Evolutionary conservation across 2,329 filamentous ascomycete genomes (phyloP).

Genomic region (Talaromyces sp.): DNA sequence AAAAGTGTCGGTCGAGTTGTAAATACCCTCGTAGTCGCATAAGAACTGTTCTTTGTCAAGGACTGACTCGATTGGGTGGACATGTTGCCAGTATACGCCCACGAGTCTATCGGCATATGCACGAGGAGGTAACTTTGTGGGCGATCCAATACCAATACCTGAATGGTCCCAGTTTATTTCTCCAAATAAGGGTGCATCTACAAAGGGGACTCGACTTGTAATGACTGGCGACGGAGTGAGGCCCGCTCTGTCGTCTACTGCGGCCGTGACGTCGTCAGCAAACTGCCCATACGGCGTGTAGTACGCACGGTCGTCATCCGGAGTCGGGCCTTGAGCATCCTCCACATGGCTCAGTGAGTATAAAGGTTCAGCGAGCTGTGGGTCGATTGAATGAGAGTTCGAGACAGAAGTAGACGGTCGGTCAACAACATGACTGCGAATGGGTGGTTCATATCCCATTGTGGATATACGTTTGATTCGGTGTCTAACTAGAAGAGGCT

Average conservation of each 20-base stretch:
- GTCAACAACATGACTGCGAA: conserved; percentile 1
- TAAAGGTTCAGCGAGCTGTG: background rate
- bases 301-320: conserved; percentile 11
- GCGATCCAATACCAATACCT: background rate
- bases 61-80: conserved; percentile 20
- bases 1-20: background rate
- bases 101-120: conserved; percentile 20
- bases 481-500: background rate
- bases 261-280: conserved; percentile 19
- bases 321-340: background rate
- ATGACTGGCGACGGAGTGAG: background rate
- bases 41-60: conserved; percentile 18
- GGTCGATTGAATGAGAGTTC: background rate
- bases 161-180: conserved; percentile 14
- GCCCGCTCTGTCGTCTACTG: conserved; percentile 20
- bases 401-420: background rate
- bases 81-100: conserved; percentile 21
- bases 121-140: conserved; percentile 18
- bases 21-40: conserved; percentile 13
- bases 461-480: background rate
- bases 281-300: conserved; percentile 21
- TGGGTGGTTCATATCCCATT: background rate
- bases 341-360: background rate
- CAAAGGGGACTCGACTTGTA: conserved; percentile 19
- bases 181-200: conserved; percentile 24